phyloP scores from a whole-genome alignment of 2,329 filamentous ascomycete species.

The Alternaria brassicae region DNA sequence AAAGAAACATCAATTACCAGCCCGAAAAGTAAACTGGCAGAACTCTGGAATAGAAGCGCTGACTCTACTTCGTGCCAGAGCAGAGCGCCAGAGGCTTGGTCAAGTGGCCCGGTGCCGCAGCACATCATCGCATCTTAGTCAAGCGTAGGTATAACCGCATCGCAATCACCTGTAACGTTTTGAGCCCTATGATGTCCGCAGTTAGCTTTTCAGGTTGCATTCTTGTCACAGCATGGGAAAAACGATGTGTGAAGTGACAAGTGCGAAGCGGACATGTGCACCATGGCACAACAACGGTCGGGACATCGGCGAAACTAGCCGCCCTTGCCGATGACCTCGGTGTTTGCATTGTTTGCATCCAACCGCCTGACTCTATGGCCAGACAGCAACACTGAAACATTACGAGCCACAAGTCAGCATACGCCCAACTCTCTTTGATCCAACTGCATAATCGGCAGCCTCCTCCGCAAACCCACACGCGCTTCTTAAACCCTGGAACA shows the following conservation, averaged over 20 bases:
- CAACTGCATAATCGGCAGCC: neutral
- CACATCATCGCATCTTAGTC: neutral
- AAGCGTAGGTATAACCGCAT: neutral
- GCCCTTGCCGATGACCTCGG: slow-evolving; percentile 7
- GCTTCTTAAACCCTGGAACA: neutral
- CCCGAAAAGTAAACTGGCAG: neutral
- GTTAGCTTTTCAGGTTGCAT: neutral
- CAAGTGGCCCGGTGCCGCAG: neutral
- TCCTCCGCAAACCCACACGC: neutral
- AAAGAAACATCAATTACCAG: neutral
- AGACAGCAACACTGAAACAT: slow-evolving; percentile 27
- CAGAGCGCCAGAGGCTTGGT: neutral
- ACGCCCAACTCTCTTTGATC: neutral
- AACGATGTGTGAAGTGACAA: neutral
- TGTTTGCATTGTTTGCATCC: slow-evolving; percentile 38
- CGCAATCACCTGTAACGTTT: neutral
- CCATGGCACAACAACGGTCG: neutral
- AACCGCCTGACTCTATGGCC: slow-evolving; percentile 33
- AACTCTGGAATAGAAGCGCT: neutral
- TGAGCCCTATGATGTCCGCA: neutral
- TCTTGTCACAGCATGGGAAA: neutral
- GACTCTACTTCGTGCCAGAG: neutral
- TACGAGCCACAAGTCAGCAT: neutral
- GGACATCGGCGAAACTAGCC: slow-evolving; percentile 15
- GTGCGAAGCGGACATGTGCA: neutral